Base-by-base conservation (phyloP, 805 yeast species). In the Metschnikowia rubicola region DNA sequence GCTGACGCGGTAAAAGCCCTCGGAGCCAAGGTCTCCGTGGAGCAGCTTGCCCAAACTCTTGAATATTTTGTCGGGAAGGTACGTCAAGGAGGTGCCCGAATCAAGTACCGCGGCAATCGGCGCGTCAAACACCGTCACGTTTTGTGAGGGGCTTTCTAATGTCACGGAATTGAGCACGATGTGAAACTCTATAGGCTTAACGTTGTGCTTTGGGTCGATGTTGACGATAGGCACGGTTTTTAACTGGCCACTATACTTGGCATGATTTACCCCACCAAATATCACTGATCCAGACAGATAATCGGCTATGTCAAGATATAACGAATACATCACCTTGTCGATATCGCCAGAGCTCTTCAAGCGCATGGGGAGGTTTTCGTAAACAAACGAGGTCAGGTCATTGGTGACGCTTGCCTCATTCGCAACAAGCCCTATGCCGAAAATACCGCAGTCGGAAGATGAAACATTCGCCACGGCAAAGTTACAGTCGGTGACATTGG, bases 401-500 rank as follows among this genome's bases (percentile, higher is more conserved):
- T 39, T 40, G 3, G 49, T 39, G 33, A 56, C 62, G 0, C 91
- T 84, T 4, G 79, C 71, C 64, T 90, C 96, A 43, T 86, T 71
- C 10, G 81, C 86, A 5, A 78, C 66, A 41, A 85, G 70, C 10
- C 92, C 92, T 51, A 87, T 79, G 28, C 91, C 90, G 36, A 87
- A 65, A 21, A 88, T 91, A 46, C 95, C 92, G 47, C 75, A 66
- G 6, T 80, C 63, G 3, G 91, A 80, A 49, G 81, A 79, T 1
- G 88, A 78, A 26, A 65, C 63, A 58, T 80, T 80, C 3, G 86
- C 94, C 26, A 89, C 80, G 2, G 95, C 97, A 63, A 90, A 77
- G 4, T 88, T 79, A 26, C 86, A 66, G 46, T 72, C 66, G 0
- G n/a, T 86, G 67, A 2, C 13, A 17, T 30, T 71, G 62, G 10